phyloP scores from a whole-genome alignment of 352 stramenopile genomes.

The Aphanomyces invadans region DNA sequence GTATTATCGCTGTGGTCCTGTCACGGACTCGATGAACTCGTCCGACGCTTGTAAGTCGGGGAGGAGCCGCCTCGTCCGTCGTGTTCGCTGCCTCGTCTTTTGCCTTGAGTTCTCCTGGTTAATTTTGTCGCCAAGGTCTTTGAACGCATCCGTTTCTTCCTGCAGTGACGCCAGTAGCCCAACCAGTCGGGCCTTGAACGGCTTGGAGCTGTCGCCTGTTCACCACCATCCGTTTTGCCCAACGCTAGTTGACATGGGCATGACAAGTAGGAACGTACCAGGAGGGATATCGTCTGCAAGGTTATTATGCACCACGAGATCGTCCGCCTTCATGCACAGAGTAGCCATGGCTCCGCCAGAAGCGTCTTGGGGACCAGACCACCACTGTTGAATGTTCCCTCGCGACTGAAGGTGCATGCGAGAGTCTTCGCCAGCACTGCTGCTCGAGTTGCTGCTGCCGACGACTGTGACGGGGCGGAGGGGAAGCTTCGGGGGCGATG shows the following conservation, averaged over 20 bases:
- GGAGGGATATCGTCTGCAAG: not conserved
- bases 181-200: conserved; percentile 51
- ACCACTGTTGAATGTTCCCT: conserved; percentile 51
- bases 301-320: not conserved
- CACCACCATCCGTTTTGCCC: not conserved
- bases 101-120: conserved; percentile 7
- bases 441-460: not conserved
- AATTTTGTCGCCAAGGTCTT: conserved; percentile 24
- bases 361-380: conserved; percentile 27
- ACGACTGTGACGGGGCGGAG: conserved; percentile 30
- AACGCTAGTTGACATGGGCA: too few species aligned
- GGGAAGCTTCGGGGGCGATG: not conserved
- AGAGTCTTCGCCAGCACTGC: conserved; percentile 28
- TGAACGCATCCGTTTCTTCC: conserved; percentile 52
- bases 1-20: not conserved
- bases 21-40: conserved; percentile 6
- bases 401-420: conserved; percentile 30
- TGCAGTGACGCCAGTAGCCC: conserved; percentile 58
- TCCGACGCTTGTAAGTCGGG: not conserved
- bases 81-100: conserved; percentile 3
- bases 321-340: not conserved
- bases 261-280: too few species aligned
- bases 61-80: not conserved
- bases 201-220: conserved; percentile 28
- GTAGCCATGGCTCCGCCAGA: conserved; percentile 12